phyloP scores from a whole-genome alignment of 768 basidiomycete species.

The Dioszegia aurantiaca region DNA sequence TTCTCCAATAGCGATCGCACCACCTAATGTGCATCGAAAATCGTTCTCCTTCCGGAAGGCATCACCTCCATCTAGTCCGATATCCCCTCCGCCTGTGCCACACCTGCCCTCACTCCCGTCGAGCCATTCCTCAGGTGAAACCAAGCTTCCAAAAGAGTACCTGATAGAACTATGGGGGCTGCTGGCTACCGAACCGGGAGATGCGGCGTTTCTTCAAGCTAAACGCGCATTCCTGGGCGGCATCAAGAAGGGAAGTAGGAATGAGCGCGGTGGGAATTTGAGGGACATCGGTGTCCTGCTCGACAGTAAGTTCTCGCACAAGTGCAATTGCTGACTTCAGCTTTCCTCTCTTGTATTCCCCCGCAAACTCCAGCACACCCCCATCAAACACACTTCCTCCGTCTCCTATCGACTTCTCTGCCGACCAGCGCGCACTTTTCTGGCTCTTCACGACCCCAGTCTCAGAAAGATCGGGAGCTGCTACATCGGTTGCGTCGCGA shows the following conservation, averaged over 20 bases:
- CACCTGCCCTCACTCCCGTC: background rate
- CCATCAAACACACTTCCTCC: constrained; percentile 41
- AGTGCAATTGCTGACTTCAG: constrained; percentile 11
- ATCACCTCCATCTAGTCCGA: background rate
- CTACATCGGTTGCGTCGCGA: constrained; percentile 39
- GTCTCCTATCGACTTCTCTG: constrained; percentile 31
- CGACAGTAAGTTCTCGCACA: constrained; percentile 30
- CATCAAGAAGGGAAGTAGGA: constrained; percentile 49
- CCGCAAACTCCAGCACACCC: constrained; percentile 19
- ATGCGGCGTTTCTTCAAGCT: constrained; percentile 33
- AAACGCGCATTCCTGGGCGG: constrained; percentile 28
- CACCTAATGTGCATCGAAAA: constrained; percentile 12
- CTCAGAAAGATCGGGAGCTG: constrained; percentile 43
- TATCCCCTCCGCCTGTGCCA: constrained; percentile 4
- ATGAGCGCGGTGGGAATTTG: constrained; percentile 43
- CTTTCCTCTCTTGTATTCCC: constrained; percentile 32
- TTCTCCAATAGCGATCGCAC: constrained; percentile 1
- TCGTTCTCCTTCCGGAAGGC: constrained; percentile 9
- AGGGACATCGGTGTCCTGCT: constrained; percentile 44
- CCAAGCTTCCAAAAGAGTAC: constrained; percentile 50
- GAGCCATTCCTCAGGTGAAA: constrained; percentile 5
- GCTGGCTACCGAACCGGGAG: constrained; percentile 43
- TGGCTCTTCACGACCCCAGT: constrained; percentile 26
- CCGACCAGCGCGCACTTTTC: constrained; percentile 36
- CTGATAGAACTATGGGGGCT: constrained; percentile 47